Conservation (phyloP, 2,329 filamentous ascomycete species). For the Colletotrichum sp. region DNA sequence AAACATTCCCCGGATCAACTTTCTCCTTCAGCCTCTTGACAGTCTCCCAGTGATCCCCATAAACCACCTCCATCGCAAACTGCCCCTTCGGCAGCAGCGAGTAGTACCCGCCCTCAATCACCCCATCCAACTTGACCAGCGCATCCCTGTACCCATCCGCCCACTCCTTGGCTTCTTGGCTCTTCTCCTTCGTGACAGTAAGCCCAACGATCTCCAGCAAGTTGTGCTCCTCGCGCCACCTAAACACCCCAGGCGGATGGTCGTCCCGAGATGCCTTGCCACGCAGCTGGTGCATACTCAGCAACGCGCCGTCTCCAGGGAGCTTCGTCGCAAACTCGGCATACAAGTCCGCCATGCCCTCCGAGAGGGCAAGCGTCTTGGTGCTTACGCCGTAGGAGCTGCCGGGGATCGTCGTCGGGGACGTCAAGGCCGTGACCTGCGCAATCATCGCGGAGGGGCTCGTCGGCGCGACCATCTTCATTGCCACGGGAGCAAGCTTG, state of each 20-base stretch:
- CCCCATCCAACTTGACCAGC: slow-evolving; percentile 27
- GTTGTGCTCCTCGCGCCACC: slow-evolving; percentile 33
- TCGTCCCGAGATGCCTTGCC: slow-evolving; percentile 17
- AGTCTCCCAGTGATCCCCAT: slow-evolving; percentile 28
- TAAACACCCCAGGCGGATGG: slow-evolving; percentile 31
- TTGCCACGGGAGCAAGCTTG: slow-evolving; percentile 28
- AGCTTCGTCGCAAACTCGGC: slow-evolving; percentile 25
- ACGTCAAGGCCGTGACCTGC: slow-evolving; percentile 23
- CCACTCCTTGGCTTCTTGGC: slow-evolving; percentile 31
- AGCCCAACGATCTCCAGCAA: slow-evolving; percentile 39
- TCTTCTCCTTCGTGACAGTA: slow-evolving; percentile 25
- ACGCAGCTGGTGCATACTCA: slow-evolving; percentile 34
- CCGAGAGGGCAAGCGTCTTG: slow-evolving; percentile 24
- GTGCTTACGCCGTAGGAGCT: slow-evolving; percentile 25
- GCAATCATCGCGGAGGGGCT: slow-evolving; percentile 25
- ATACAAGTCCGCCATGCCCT: slow-evolving; percentile 29
- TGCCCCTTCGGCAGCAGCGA: slow-evolving; percentile 30
- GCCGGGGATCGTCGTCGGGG: slow-evolving; percentile 26
- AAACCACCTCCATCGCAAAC: slow-evolving; percentile 31
- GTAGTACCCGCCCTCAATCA: slow-evolving; percentile 35
- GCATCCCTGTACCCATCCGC: slow-evolving; percentile 24
- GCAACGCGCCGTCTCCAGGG: slow-evolving; percentile 28
- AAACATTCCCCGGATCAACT: slow-evolving; percentile 10
- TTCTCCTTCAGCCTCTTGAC: slow-evolving; percentile 8
- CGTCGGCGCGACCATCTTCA: slow-evolving; percentile 29